A percentile compares a stretch with the other conserved stretches of the same genome.
Evolutionary conservation across 2,329 filamentous ascomycete species (phyloP).

Genomic region (Hypoxylon sp.): DNA sequence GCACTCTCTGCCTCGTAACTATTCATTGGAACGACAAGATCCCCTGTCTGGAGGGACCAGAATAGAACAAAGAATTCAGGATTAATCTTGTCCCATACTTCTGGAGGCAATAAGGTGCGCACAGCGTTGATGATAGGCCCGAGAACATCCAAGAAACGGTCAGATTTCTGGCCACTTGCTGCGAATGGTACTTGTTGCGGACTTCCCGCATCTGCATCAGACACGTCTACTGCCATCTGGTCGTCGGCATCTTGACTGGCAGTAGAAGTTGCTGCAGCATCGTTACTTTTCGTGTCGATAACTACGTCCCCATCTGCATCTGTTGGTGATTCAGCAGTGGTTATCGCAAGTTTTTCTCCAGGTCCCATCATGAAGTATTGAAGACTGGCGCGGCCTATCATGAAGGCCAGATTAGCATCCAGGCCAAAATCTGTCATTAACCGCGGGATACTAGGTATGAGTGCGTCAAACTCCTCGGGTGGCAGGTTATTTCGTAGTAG

Average conservation of each 20-base stretch:
- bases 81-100: constrained; percentile 79
- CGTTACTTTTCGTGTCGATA: constrained; percentile 62
- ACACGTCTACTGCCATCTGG: constrained; percentile 53
- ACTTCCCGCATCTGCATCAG: constrained; percentile 46
- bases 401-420: constrained; percentile 85
- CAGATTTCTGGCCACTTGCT: constrained; percentile 57
- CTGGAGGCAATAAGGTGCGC: constrained; percentile 70
- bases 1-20: constrained; percentile 85
- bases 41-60: constrained; percentile 89
- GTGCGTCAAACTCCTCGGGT: constrained; percentile 80
- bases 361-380: constrained; percentile 71
- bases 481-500: constrained; percentile 85
- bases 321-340: constrained; percentile 49
- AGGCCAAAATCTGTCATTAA: constrained; percentile 86
- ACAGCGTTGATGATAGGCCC: constrained; percentile 81
- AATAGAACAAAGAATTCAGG: constrained; percentile 90
- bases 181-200: constrained; percentile 47
- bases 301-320: constrained; percentile 72
- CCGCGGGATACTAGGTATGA: constrained; percentile 80
- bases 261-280: constrained; percentile 44
- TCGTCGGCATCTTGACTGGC: constrained; percentile 49
- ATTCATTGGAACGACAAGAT: constrained; percentile 81
- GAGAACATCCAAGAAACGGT: constrained; percentile 77
- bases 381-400: constrained; percentile 83
- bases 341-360: constrained; percentile 54